Evolutionary conservation across 805 yeast species (phyloP), one percentile per base, ranked within the genome.

Genomic region (Metschnikowia corniflorae): DNA sequence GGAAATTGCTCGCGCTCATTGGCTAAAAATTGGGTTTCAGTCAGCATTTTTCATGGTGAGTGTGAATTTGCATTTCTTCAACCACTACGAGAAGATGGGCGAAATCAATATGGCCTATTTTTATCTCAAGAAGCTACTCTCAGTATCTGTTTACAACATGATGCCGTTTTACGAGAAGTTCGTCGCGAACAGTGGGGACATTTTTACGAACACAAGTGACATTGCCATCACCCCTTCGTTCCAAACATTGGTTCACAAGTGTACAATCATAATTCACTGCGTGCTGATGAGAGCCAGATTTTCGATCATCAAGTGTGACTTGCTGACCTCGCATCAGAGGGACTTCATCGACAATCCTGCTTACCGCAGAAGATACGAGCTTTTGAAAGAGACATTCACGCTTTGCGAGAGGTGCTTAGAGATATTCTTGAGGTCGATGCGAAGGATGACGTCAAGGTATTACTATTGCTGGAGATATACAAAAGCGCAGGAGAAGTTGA

Each of bases 101-200:
- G 60, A 69, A 45, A 29, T 41, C 8, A 50, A 54, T 10, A 60
- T 69, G 19, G 59, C 71, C 0, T 65, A 55, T 34, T 68, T 55
- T 41, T 63, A 71, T 35, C 29, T 63, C 33, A 61, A 61, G 33
- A 68, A 66, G 45, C 47, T 65, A 2, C 15, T 67, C 13, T 39
- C 44, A 9, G 49, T 55, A 8, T 37, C 62, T 4, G 48, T 50
- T 2, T 29, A 33, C 22, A 54, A 50, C n/a, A 37, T 54, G 45
- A 42, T 53, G 50, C 58, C 57, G 3, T 39, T 39, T 8, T 47
- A 47, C 21, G 29, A 37, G 16, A 40, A 32, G 8, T 45, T 39
- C 16, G 43, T 43, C 12, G 40, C 42, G 9, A 42, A 33, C 13
- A 40, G 42, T 6, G 22, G 21, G 2, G 34, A 28, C 3, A 23